phyloP scores from a whole-genome alignment of 805 yeast genomes.

The Metschnikowia matae region DNA sequence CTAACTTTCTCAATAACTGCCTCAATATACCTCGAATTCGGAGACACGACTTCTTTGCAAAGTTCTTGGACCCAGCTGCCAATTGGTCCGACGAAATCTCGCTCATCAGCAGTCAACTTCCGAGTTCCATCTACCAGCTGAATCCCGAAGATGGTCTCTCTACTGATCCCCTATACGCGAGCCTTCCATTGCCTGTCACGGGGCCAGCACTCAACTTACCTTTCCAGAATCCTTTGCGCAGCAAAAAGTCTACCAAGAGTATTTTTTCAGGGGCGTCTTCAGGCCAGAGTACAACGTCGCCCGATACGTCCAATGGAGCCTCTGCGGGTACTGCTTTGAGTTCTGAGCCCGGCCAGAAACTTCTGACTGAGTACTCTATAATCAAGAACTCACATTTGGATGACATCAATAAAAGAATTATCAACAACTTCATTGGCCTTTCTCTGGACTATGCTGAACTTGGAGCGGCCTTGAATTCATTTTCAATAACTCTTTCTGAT shows the following conservation, averaged over 20 bases:
- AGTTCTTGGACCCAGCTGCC: constrained; percentile 81
- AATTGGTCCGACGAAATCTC: constrained; percentile 70
- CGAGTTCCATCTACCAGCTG: constrained; percentile 38
- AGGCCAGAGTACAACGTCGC: neutral
- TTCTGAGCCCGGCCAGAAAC: neutral
- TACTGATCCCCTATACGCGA: constrained; percentile 28
- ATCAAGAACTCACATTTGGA: constrained; percentile 44
- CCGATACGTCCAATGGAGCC: constrained; percentile 16
- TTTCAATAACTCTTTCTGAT: constrained; percentile 47
- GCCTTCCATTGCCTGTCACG: constrained; percentile 32
- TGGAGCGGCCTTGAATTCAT: constrained; percentile 55
- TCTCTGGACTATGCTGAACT: constrained; percentile 67
- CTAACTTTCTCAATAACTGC: constrained; percentile 78
- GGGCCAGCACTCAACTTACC: constrained; percentile 25
- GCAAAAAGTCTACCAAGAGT: constrained; percentile 5
- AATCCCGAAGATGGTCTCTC: constrained; percentile 45
- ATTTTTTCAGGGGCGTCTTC: neutral
- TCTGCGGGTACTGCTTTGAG: neutral
- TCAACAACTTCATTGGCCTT: constrained; percentile 53
- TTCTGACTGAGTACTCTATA: constrained; percentile 2
- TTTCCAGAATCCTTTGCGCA: constrained; percentile 26
- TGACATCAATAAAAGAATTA: constrained; percentile 51
- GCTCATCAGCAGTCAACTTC: constrained; percentile 35
- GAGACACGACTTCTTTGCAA: constrained; percentile 58
- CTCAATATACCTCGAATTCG: constrained; percentile 51